Base-by-base conservation (phyloP, 2,329 filamentous ascomycete genomes). In the Microsporum canis region DNA sequence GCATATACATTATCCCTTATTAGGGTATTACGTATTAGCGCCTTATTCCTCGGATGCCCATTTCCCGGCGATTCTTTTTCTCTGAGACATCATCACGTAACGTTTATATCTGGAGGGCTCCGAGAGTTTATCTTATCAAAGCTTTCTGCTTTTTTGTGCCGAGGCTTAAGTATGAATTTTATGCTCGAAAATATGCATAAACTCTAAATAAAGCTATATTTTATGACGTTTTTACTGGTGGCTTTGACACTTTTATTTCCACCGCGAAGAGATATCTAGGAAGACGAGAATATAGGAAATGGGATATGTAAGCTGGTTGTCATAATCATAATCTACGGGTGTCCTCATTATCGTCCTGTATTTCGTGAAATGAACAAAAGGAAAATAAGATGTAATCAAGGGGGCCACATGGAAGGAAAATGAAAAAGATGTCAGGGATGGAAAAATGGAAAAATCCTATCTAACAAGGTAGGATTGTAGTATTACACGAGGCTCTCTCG, bases 401-500 rank as follows among this genome's bases (percentile, higher is more conserved):
- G 14, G 31, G 27, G 7, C 3, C 3, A 14, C 31, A 51, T 3
- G 6, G 45, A 51, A 31, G 45, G 45, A 10, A 51, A 31, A 23
- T 8, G 8, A 14, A 51, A 51, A 7, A 23, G 23, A 31, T 17
- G 5, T 23, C 17, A 23, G 1, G 2, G 8, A 17, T 34, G n/a
- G 8, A 36, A 43, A 43, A 4, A 8, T n/a, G 51, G 31, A 17
- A 23, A 2, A 23, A 47, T 23, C 14, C 34, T 23, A n/a, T 55
- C 29, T 17, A 34, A 36, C 4, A 55, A 23, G 31, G n/a, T n/a
- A 8, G 14, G 6, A 5, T 27, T 17, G 3, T 12, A 12, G 12
- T 29, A 3, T 51, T 34, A 36, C 5, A 36, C 38, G 14, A 57
- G 39, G 36, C 36, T 43, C 34, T 69, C 67, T 33, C 47, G 60